Evolutionary conservation across 768 basidiomycete species (phyloP).

Genomic region (Pleurotus sapidus): DNA sequence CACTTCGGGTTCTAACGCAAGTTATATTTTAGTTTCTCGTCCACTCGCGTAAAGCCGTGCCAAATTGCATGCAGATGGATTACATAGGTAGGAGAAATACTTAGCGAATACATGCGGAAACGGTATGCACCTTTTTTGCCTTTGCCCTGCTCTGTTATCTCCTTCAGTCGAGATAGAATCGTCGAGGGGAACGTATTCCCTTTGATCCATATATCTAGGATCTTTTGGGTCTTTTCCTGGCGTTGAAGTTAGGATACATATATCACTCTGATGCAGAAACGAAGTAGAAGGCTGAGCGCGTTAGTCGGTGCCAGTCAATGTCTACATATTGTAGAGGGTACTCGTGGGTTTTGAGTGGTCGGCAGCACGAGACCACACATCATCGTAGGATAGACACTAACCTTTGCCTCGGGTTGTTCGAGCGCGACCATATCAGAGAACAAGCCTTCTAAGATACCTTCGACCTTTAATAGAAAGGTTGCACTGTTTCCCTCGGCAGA

Average conservation of each 20-base stretch:
- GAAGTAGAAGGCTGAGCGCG: neutral
- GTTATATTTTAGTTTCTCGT: conserved; percentile 64
- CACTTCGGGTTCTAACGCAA: conserved; percentile 59
- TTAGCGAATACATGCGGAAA: conserved; percentile 70
- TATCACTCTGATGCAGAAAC: conserved; percentile 8
- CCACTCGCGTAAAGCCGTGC: conserved; percentile 44
- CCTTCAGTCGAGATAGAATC: conserved; percentile 70
- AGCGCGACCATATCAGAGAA: conserved; percentile 79
- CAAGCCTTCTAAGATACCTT: conserved; percentile 86
- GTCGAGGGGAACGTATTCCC: conserved; percentile 81
- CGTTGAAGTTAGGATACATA: conserved; percentile 17
- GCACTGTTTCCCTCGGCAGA: conserved; percentile 67
- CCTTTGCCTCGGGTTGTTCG: conserved; percentile 75
- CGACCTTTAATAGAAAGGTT: conserved; percentile 85
- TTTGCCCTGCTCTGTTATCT: conserved; percentile 57
- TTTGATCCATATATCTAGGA: conserved; percentile 97
- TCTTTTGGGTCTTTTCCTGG: conserved; percentile 96
- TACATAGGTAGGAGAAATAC: conserved; percentile 68
- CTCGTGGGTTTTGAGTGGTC: neutral
- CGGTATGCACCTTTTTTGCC: conserved; percentile 81
- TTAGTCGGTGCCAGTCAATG: neutral
- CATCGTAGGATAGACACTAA: conserved; percentile 44
- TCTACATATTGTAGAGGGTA: conserved; percentile 8
- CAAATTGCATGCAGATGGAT: conserved; percentile 54
- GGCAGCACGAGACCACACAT: conserved; percentile 2